A percentile compares a stretch with the other conserved stretches of the same genome.
These are phyloP conservation scores for Candida anutae DNA, from an alignment of 1,139 yeast genomes.

Conservation along the genomic window DNA sequence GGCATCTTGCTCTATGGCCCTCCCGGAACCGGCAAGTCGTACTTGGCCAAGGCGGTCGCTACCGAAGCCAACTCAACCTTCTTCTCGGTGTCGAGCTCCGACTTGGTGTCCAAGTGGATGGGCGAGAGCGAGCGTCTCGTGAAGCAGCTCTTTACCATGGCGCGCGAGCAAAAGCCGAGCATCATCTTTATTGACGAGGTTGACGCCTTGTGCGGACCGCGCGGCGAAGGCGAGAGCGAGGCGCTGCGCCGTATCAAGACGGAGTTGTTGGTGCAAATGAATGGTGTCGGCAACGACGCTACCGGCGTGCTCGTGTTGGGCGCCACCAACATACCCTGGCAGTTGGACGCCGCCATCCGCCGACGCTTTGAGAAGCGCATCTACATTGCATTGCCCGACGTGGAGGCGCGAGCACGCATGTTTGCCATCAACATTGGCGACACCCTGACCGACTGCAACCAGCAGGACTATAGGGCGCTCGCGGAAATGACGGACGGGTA, in stretches of 20 bases:
- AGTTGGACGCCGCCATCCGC: constrained; percentile 93
- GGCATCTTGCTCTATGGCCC: constrained; percentile 95
- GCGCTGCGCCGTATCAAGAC: constrained; percentile 95
- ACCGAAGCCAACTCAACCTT: constrained; percentile 97
- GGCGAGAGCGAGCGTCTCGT: constrained; percentile 96
- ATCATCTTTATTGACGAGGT: constrained; percentile 97
- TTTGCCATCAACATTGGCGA: constrained; percentile 89
- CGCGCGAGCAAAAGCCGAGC: constrained; percentile 90
- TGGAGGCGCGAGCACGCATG: constrained; percentile 86
- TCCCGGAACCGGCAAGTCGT: constrained; percentile 98
- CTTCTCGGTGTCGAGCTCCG: constrained; percentile 90
- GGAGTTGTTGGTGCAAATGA: constrained; percentile 94
- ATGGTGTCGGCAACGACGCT: constrained; percentile 95
- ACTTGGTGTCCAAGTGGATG: constrained; percentile 97
- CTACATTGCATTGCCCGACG: constrained; percentile 90
- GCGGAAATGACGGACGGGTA: constrained; percentile 97
- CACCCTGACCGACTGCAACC: constrained; percentile 73
- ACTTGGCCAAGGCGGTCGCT: constrained; percentile 95
- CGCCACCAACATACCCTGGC: constrained; percentile 99
- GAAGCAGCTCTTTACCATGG: constrained; percentile 90
- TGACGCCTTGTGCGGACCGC: constrained; percentile 94
- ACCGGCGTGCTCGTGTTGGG: constrained; percentile 91
- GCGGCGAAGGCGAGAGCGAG: constrained; percentile 98
- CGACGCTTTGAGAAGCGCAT: constrained; percentile 95
- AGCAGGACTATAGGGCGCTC: constrained; percentile 66